A percentile compares a stretch with the other conserved stretches of the same genome.
These are phyloP conservation scores for Parachlorella kessleri DNA, from an alignment of 139 green algal species.

Conservation along the genomic window DNA sequence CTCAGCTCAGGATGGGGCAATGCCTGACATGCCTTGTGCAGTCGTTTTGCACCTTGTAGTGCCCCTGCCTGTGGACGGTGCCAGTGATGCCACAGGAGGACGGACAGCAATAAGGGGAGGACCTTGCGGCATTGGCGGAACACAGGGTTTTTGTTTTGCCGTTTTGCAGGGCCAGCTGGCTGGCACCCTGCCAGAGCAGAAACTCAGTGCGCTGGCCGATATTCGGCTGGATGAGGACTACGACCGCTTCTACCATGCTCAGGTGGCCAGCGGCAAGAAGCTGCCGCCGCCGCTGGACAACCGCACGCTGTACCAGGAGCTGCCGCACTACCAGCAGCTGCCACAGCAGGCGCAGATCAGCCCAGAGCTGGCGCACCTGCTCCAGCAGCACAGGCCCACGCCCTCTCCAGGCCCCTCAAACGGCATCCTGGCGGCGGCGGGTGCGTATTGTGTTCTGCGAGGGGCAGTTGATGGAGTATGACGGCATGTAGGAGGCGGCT, in stretches of 20 bases:
- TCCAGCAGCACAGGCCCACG: constrained; percentile 25
- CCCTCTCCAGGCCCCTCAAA: not conserved
- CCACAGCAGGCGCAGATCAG: not conserved
- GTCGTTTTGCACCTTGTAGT: too few relatives aligned
- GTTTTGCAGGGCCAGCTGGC: constrained; percentile 12
- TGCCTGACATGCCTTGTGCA: too few relatives aligned
- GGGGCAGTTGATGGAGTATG: too few relatives aligned
- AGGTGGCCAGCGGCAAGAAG: constrained; percentile 69
- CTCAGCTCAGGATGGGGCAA: too few relatives aligned
- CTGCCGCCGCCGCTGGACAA: constrained; percentile 82
- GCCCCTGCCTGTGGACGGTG: constrained; percentile 8
- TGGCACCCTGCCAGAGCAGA: constrained; percentile 24
- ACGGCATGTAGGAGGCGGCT: too few relatives aligned
- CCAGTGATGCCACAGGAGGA: not conserved
- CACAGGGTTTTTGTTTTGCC: too few relatives aligned
- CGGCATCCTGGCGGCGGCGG: not conserved
- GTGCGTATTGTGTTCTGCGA: not conserved
- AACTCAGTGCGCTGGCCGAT: constrained; percentile 46
- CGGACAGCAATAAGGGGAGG: not conserved
- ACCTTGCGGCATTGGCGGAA: not conserved
- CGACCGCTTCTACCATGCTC: constrained; percentile 64
- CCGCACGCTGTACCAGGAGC: constrained; percentile 76
- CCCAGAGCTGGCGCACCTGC: constrained; percentile 30
- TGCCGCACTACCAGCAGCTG: constrained; percentile 34
- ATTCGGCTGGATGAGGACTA: constrained; percentile 92